These are phyloP conservation scores for Cercospora janseana DNA, from an alignment of 2,329 filamentous ascomycete genomes.

Conservation along the genomic window DNA sequence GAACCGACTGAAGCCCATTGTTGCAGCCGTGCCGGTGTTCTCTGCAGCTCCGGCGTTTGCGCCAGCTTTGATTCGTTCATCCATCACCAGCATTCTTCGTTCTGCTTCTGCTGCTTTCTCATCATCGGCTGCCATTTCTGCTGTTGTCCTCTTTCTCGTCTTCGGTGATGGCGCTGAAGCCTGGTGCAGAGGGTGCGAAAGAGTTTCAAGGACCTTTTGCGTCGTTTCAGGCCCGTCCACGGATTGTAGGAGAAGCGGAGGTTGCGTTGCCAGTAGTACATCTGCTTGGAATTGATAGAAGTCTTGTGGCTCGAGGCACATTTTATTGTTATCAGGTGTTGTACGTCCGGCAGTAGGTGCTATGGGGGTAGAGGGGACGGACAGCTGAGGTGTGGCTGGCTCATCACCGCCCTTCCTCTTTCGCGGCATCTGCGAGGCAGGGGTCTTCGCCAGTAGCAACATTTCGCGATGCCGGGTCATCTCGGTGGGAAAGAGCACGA, in stretches of 20 bases:
- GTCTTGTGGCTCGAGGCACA: constrained; percentile 73
- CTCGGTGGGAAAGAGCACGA: constrained; percentile 80
- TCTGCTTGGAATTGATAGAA: constrained; percentile 73
- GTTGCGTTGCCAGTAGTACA: constrained; percentile 69
- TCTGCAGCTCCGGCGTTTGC: constrained; percentile 60
- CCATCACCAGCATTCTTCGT: constrained; percentile 86
- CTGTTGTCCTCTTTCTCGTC: constrained; percentile 86
- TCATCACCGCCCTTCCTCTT: constrained; percentile 49
- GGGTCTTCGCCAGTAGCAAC: constrained; percentile 70
- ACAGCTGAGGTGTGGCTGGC: constrained; percentile 50
- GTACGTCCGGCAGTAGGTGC: constrained; percentile 53
- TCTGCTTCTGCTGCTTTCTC: constrained; percentile 85
- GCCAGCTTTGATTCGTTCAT: constrained; percentile 71
- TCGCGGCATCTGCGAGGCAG: constrained; percentile 50
- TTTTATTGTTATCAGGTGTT: constrained; percentile 46
- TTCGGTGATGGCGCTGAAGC: constrained; percentile 78
- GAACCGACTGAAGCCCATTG: constrained; percentile 85
- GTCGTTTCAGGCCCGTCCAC: constrained; percentile 67
- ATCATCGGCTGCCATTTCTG: constrained; percentile 92
- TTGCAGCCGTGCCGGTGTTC: constrained; percentile 64
- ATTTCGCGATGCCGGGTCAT: constrained; percentile 75
- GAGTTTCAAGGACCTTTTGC: constrained; percentile 66
- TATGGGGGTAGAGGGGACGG: constrained; percentile 38
- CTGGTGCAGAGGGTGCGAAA: constrained; percentile 75
- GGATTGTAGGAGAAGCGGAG: constrained; percentile 74